These are phyloP conservation scores for Vanderwaltozyma tropicalis DNA, from an alignment of 805 yeast species.

Conservation along the genomic window DNA sequence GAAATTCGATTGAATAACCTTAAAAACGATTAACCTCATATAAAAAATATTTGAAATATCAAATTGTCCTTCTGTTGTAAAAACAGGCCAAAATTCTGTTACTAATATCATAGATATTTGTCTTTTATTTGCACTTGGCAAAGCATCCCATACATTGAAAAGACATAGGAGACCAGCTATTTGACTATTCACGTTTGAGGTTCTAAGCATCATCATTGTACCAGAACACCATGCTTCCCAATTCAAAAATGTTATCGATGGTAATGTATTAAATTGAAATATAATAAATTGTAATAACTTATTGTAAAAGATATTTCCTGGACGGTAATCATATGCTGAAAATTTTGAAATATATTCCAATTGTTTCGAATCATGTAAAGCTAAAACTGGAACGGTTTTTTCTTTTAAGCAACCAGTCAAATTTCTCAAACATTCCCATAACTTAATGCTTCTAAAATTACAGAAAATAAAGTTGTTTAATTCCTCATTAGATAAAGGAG, in stretches of 20 bases:
- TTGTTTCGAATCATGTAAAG: slow-evolving; percentile 17
- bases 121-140: slow-evolving; percentile 9
- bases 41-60: slow-evolving; percentile 6
- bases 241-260: slow-evolving; percentile 8
- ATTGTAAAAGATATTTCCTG: slow-evolving; percentile 22
- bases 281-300: slow-evolving; percentile 17
- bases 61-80: slow-evolving; percentile 13
- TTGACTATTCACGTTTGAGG: slow-evolving; percentile 19
- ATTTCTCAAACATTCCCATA: slow-evolving; percentile 20
- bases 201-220: slow-evolving; percentile 16
- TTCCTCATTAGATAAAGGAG: not conserved
- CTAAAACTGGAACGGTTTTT: slow-evolving; percentile 6
- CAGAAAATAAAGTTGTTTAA: slow-evolving; percentile 17
- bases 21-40: slow-evolving; percentile 11
- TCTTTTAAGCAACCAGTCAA: slow-evolving; percentile 10
- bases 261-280: slow-evolving; percentile 12
- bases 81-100: slow-evolving; percentile 10
- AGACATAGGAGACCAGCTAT: slow-evolving; percentile 15
- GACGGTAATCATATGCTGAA: slow-evolving; percentile 20
- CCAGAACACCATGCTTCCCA: slow-evolving; percentile 24
- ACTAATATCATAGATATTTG: slow-evolving; percentile 7
- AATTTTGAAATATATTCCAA: slow-evolving; percentile 13
- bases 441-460: slow-evolving; percentile 15
- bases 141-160: slow-evolving; percentile 22
- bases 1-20: slow-evolving; percentile 6